Evolutionary conservation across 2,329 filamentous ascomycete species (phyloP).

Genomic region (Talaromyces sp.): DNA sequence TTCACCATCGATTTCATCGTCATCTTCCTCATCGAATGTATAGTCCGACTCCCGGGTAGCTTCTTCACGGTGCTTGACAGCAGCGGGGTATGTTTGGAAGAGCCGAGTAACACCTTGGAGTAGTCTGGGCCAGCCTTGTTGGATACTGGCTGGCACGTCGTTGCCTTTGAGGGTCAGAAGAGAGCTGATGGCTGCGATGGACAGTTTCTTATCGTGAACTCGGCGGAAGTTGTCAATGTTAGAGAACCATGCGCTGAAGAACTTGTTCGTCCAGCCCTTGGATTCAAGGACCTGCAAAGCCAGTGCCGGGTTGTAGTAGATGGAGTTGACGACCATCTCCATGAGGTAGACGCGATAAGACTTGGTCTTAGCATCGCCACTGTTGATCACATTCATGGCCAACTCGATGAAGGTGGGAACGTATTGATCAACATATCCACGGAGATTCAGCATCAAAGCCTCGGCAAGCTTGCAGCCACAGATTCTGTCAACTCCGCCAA

Average conservation of each 20-base stretch:
- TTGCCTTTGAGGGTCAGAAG: conserved; percentile 73
- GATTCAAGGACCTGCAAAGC: conserved; percentile 81
- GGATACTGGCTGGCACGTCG: conserved; percentile 85
- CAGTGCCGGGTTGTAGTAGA: conserved; percentile 91
- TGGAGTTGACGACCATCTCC: conserved; percentile 97
- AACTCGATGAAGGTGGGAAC: conserved; percentile 84
- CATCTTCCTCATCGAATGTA: conserved; percentile 66
- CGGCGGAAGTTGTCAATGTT: conserved; percentile 89
- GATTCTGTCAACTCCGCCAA: conserved; percentile 88
- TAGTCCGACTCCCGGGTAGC: conserved; percentile 84
- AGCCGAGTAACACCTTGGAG: conserved; percentile 83
- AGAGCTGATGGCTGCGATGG: conserved; percentile 85
- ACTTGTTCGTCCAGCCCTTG: conserved; percentile 95
- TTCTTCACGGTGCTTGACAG: conserved; percentile 87
- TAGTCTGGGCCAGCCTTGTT: conserved; percentile 89
- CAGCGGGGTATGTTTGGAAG: conserved; percentile 84
- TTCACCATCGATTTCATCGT: conserved; percentile 66
- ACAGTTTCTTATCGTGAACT: conserved; percentile 98
- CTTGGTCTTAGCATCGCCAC: conserved; percentile 77
- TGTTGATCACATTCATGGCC: conserved; percentile 73
- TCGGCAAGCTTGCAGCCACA: conserved; percentile 97
- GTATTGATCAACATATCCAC: conserved; percentile 80
- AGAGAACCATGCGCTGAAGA: conserved; percentile 97
- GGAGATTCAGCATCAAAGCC: conserved; percentile 92
- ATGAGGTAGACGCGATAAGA: conserved; percentile 93